Conservation (phyloP, 495 filamentous ascomycete species). For the Penicillium waksmanii region DNA sequence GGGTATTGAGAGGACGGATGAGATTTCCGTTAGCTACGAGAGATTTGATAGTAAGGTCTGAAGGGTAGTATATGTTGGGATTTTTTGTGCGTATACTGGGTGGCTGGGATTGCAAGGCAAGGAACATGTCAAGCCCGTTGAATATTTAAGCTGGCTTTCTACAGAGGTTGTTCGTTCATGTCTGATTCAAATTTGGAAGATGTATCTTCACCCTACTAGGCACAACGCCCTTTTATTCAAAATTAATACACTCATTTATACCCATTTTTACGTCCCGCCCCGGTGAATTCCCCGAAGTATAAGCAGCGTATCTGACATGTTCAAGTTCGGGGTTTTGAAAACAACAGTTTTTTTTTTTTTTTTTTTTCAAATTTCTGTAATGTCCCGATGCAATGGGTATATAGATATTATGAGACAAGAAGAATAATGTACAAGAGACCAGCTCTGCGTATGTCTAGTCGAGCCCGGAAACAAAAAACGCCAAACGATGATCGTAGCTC, state of each 20-base stretch:
- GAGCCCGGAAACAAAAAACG: not conserved
- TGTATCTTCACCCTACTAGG: too few species aligned
- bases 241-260: not conserved
- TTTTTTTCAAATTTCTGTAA: not conserved
- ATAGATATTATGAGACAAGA: constrained; percentile 3
- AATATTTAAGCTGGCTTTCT: too few species aligned
- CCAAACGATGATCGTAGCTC: not conserved
- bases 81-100: too few species aligned
- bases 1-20: constrained; percentile 31
- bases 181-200: too few species aligned
- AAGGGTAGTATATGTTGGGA: not conserved
- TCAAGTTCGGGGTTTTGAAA: not conserved
- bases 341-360: too few species aligned
- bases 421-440: constrained; percentile 7
- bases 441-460: not conserved
- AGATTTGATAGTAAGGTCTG: constrained; percentile 3
- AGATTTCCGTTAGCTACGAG: constrained; percentile 29
- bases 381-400: constrained; percentile 1
- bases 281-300: too few species aligned
- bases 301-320: too few species aligned
- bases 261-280: not conserved
- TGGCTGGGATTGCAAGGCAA: too few species aligned
- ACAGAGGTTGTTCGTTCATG: too few species aligned
- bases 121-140: too few species aligned
- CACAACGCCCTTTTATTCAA: not conserved